Conservation (phyloP, 1,139 yeast genomes). For the Debaryomyces singareniensis region DNA sequence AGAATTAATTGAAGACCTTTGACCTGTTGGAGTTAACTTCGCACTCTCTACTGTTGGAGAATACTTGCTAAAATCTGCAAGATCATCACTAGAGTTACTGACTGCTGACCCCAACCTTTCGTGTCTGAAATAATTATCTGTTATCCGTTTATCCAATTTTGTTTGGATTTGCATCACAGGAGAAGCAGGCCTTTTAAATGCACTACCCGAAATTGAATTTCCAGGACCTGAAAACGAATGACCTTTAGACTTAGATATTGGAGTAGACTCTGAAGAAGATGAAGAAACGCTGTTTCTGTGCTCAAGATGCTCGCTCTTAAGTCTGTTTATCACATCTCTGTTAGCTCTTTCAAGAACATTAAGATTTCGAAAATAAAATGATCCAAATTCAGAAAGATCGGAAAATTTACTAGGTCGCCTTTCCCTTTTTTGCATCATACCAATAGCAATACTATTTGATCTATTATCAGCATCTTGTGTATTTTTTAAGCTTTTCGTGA, state of each 20-base stretch:
- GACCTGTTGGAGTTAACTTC: slow-evolving; percentile 8
- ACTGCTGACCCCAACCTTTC: slow-evolving; percentile 31
- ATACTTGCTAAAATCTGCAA: slow-evolving; percentile 13
- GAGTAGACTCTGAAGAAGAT: slow-evolving; percentile 38
- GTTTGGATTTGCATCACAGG: slow-evolving; percentile 18
- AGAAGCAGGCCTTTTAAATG: slow-evolving; percentile 34
- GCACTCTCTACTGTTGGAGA: slow-evolving; percentile 7
- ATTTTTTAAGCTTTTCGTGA: slow-evolving; percentile 5
- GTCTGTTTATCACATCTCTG: slow-evolving; percentile 81
- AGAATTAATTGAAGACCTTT: slow-evolving; percentile 22
- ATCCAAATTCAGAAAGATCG: slow-evolving; percentile 82
- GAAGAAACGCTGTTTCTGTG: slow-evolving; percentile 39
- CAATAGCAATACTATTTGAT: slow-evolving; percentile 5
- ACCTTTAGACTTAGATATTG: slow-evolving; percentile 32
- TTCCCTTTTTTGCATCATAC: slow-evolving; percentile 39
- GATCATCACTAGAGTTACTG: slow-evolving; percentile 35
- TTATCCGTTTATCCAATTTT: slow-evolving; percentile 12
- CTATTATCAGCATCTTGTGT: slow-evolving; percentile 1
- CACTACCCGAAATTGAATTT: slow-evolving; percentile 16
- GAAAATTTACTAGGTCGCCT: slow-evolving; percentile 63
- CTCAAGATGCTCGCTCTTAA: slow-evolving; percentile 77
- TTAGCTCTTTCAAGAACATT: slow-evolving; percentile 91
- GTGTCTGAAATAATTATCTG: slow-evolving; percentile 19
- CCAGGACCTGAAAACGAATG: slow-evolving; percentile 20
- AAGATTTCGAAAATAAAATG: slow-evolving; percentile 83